A percentile compares a stretch with the other conserved stretches of the same genome.
Evolutionary conservation across 441 rosid species (phyloP).

Genomic region (Populus tomentosa): DNA sequence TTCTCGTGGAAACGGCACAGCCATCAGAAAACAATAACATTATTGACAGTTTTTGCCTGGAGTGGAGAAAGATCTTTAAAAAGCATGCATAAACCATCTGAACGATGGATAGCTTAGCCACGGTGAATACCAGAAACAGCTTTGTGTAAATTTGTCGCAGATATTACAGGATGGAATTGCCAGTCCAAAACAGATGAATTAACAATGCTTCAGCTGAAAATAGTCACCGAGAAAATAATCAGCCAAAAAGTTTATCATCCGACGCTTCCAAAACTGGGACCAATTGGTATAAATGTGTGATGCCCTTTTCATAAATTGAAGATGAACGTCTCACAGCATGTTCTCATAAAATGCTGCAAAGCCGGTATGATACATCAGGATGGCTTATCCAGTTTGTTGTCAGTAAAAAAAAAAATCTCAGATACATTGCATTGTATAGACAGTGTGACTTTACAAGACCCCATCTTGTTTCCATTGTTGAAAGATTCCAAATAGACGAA

Average conservation of each 20-base stretch:
- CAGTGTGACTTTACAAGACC: constrained; percentile 13
- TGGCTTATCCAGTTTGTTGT: constrained; percentile 22
- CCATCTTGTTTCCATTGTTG: constrained; percentile 20
- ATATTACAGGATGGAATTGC: not conserved
- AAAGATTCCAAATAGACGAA: constrained; percentile 22
- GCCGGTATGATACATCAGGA: constrained; percentile 23
- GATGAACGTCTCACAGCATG: constrained; percentile 15
- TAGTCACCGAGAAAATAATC: too few relatives aligned
- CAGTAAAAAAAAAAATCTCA: not conserved
- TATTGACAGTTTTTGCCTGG: not conserved
- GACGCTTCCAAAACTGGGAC: constrained; percentile 15
- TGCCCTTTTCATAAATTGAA: constrained; percentile 20
- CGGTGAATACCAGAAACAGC: not conserved
- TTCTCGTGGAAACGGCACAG: not conserved
- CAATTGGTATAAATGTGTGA: constrained; percentile 19
- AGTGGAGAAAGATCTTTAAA: not conserved
- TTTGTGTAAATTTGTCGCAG: not conserved
- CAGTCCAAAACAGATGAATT: not conserved
- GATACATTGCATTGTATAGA: constrained; percentile 33
- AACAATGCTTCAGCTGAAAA: not conserved
- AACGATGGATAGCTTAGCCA: not conserved
- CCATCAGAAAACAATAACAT: not conserved
- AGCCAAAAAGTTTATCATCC: constrained; percentile 1
- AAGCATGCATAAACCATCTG: not conserved
- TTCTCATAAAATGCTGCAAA: constrained; percentile 22